Conservation (phyloP, 257 asterid species). For the Coffea eugenioides region DNA sequence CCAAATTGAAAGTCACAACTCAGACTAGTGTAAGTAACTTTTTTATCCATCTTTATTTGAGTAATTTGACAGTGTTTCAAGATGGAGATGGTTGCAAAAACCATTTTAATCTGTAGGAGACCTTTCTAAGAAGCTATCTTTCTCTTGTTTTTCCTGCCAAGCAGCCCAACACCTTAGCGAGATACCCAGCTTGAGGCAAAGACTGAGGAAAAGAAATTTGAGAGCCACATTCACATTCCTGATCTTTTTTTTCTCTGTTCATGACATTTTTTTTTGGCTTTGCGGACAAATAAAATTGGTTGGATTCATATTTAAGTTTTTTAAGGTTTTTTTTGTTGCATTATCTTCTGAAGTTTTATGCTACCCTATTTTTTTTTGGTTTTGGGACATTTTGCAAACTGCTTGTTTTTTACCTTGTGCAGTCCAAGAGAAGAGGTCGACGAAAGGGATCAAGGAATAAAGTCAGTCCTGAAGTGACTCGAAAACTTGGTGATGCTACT, state of each 20-base stretch:
- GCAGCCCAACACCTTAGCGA: background rate
- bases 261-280: background rate
- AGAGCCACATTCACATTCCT: background rate
- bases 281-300: background rate
- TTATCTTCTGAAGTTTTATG: background rate
- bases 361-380: background rate
- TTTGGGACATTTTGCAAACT: background rate
- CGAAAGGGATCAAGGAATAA: conserved; percentile 66
- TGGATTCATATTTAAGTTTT: background rate
- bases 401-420: conserved; percentile 21
- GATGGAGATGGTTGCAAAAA: background rate
- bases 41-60: background rate
- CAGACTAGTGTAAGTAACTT: background rate
- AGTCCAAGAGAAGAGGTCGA: conserved; percentile 60
- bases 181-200: background rate
- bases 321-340: background rate
- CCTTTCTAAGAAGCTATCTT: background rate
- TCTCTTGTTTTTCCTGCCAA: background rate
- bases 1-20: background rate
- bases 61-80: background rate
- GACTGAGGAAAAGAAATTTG: background rate
- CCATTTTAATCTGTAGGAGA: background rate
- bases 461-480: conserved; percentile 53
- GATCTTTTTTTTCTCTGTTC: background rate
- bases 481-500: conserved; percentile 82